These are phyloP conservation scores for Hortaea werneckii DNA, from an alignment of 2,329 filamentous ascomycete species.

Conservation along the genomic window DNA sequence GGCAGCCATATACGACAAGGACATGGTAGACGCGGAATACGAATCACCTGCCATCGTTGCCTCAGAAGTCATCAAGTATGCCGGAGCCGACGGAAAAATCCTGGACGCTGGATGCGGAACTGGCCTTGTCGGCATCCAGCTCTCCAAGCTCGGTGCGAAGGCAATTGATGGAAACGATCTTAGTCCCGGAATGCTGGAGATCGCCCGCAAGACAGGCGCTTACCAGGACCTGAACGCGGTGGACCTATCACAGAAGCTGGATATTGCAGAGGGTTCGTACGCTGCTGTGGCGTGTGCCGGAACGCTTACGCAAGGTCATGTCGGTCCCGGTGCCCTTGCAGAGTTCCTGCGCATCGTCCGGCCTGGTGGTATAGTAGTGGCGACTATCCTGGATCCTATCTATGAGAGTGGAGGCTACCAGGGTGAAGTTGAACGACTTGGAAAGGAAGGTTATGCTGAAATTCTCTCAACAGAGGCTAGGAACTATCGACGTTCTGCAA, in stretches of 20 bases:
- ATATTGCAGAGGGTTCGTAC: slow-evolving; percentile 33
- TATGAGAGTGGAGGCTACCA: slow-evolving; percentile 42
- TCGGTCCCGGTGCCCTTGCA: slow-evolving; percentile 40
- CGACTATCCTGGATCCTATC: slow-evolving; percentile 42
- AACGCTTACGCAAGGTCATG: slow-evolving; percentile 46
- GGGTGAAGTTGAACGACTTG: slow-evolving; percentile 33
- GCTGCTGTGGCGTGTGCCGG: slow-evolving; percentile 45
- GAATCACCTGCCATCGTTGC: slow-evolving; percentile 32
- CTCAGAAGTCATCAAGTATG: slow-evolving; percentile 18
- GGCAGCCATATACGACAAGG: background rate
- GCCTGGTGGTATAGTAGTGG: slow-evolving; percentile 39
- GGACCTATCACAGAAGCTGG: slow-evolving; percentile 39
- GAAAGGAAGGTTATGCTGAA: background rate
- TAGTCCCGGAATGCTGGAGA: slow-evolving; percentile 43
- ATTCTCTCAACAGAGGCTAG: background rate
- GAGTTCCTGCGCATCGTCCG: slow-evolving; percentile 44
- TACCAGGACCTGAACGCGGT: slow-evolving; percentile 37
- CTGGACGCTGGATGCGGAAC: slow-evolving; percentile 50
- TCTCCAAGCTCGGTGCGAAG: slow-evolving; percentile 34
- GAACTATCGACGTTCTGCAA: background rate
- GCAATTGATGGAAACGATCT: slow-evolving; percentile 46
- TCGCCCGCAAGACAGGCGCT: slow-evolving; percentile 39
- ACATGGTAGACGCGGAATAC: slow-evolving; percentile 18
- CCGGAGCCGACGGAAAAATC: slow-evolving; percentile 25
- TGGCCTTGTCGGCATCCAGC: slow-evolving; percentile 41